phyloP scores from a whole-genome alignment of 2,329 filamentous ascomycete species.

The Rugonectria rugulosa region DNA sequence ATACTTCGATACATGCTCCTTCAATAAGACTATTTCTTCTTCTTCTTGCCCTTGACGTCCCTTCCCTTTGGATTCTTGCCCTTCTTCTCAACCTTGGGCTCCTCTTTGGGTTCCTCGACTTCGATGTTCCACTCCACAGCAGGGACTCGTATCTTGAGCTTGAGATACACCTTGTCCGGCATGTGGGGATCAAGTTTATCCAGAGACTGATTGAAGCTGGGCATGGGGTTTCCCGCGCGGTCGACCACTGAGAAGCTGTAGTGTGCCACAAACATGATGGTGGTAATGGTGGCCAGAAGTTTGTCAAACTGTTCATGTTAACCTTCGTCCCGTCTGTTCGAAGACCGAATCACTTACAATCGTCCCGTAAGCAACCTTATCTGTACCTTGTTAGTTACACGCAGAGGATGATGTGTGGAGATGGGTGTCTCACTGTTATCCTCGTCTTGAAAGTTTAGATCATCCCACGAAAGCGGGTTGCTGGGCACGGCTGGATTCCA shows the following conservation, averaged over 20 bases:
- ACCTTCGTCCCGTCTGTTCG: neutral
- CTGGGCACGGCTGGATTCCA: too few species aligned
- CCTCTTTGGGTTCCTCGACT: neutral
- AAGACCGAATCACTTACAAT: constrained; percentile 1
- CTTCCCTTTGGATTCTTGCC: neutral
- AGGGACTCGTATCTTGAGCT: neutral
- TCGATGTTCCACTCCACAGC: neutral
- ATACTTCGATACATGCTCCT: neutral
- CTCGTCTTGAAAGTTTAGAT: too few species aligned
- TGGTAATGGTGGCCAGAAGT: constrained; percentile 59
- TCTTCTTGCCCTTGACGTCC: too few species aligned
- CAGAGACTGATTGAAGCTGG: constrained; percentile 19
- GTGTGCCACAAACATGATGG: constrained; percentile 55
- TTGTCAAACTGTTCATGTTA: constrained; percentile 54
- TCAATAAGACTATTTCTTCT: neutral
- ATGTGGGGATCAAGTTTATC: constrained; percentile 6
- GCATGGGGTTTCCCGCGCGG: constrained; percentile 41
- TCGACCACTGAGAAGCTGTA: constrained; percentile 58
- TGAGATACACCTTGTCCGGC: constrained; percentile 2
- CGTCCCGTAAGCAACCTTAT: too few species aligned
- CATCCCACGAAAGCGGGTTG: too few species aligned
- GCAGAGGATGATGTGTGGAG: too few species aligned
- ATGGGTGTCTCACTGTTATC: too few species aligned
- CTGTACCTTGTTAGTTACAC: too few species aligned
- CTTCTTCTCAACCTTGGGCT: neutral